These are phyloP conservation scores for Calonectria pteridis DNA, from an alignment of 2,329 filamentous ascomycete species.

Conservation along the genomic window DNA sequence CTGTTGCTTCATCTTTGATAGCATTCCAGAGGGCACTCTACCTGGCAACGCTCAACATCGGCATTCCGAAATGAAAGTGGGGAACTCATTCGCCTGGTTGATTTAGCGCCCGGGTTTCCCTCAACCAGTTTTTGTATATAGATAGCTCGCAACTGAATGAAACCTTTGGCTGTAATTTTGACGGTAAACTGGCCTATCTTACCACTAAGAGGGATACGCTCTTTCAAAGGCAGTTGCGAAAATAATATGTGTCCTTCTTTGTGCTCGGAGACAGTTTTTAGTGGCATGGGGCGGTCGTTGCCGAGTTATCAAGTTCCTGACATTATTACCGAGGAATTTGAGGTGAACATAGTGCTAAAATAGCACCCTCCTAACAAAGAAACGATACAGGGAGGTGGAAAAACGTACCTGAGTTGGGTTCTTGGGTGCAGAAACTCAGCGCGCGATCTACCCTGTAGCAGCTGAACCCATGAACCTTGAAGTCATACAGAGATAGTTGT, in stretches of 20 bases:
- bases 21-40: background rate
- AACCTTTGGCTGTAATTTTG: background rate
- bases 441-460: background rate
- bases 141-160: background rate
- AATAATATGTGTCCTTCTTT: background rate
- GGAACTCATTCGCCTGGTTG: background rate
- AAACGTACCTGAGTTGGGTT: background rate
- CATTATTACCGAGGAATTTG: background rate
- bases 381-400: background rate
- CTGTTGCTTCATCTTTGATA: background rate
- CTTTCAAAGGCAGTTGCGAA: background rate
- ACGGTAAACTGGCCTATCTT: background rate
- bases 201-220: background rate
- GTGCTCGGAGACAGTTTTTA: background rate
- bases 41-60: background rate
- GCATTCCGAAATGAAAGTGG: background rate
- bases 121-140: background rate
- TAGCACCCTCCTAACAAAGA: background rate
- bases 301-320: background rate
- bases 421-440: background rate
- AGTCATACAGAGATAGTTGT: too few species aligned
- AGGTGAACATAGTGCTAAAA: background rate
- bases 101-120: background rate
- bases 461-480: background rate
- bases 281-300: background rate